Evolutionary conservation across 2,329 filamentous ascomycete genomes (phyloP).

Genomic region (Arthrobotrys sphaeroides): DNA sequence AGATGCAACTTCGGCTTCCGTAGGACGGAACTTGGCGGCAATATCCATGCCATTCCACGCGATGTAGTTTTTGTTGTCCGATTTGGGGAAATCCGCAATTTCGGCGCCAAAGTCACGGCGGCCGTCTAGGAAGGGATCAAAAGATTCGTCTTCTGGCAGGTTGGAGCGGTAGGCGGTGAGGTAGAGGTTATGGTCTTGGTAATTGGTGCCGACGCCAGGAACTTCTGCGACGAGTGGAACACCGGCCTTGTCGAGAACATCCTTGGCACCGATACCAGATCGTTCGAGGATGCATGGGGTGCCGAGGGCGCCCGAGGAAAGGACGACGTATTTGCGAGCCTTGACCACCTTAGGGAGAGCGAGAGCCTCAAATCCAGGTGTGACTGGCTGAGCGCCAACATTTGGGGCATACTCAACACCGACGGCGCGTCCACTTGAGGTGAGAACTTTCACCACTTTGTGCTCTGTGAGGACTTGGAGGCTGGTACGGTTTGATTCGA

Average conservation of each 20-base stretch:
- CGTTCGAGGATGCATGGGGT: conserved; percentile 70
- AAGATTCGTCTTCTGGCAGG: conserved; percentile 47
- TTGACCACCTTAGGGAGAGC: conserved; percentile 61
- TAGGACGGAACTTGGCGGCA: conserved; percentile 80
- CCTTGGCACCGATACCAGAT: conserved; percentile 69
- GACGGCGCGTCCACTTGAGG: conserved; percentile 67
- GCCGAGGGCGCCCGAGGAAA: conserved; percentile 66
- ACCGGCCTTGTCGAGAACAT: conserved; percentile 64
- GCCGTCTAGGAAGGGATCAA: conserved; percentile 67
- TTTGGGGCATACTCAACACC: conserved; percentile 70
- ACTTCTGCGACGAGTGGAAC: conserved; percentile 65
- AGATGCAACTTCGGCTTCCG: conserved; percentile 71
- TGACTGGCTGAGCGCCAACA: conserved; percentile 61
- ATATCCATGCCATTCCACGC: conserved; percentile 74
- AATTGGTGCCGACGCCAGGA: conserved; percentile 67
- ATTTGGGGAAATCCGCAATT: conserved; percentile 64
- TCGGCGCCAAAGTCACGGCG: conserved; percentile 67
- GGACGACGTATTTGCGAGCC: conserved; percentile 68
- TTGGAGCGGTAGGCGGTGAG: conserved; percentile 64
- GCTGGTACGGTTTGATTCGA: conserved; percentile 66
- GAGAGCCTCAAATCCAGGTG: conserved; percentile 57
- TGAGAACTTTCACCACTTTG: conserved; percentile 68
- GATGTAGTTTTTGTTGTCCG: not conserved
- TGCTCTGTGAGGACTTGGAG: conserved; percentile 70
- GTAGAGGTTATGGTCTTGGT: conserved; percentile 69